Evolutionary conservation across 768 basidiomycete species (phyloP), one percentile per base, ranked within the genome.

Genomic region (Lactarius quietus): DNA sequence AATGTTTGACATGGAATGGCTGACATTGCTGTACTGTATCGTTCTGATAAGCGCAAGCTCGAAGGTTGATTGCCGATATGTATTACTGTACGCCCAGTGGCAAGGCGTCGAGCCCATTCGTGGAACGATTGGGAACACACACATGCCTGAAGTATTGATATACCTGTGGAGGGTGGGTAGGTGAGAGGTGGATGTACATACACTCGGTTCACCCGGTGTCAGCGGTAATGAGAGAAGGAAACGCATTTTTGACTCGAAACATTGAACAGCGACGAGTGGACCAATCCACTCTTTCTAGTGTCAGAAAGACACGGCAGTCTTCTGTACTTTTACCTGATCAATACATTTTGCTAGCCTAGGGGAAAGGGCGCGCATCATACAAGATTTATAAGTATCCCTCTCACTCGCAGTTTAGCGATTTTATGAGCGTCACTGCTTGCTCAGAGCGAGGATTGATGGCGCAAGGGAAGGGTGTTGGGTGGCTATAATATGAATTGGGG

Each of bases 401-500:
- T 54, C 53, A 54, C 3, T 33, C 53, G 26, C 2, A 2, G 53
- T 33, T 18, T 33, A 54, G 53, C 1, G 53, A 54, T 6, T 18
- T 59, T 9, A 76, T 69, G 26, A 77, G 65, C 14, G 64, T 63
- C 52, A 64, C 70, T 6, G 74, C 72, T 29, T 65, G 69, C 8
- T 70, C 67, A 48, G 71, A 72, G 4, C 75, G 70, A 26, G 75
- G 74, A 61, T 67, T 72, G 59, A 77, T 70, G 33, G 68, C 61
- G 55, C 73, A 76, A 43, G 68, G 58, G 68, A 73, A 73, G 7
- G 70, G 70, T 14, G 57, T 57, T 10, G 74, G 73, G 59, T 72
- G 73, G 58, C 76, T 76, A 53, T 29, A 54, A 12, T 4, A 23
- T 31, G 17, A 39, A 33, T 20, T 17, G n/a, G 48, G 23, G 45